These are phyloP conservation scores for Potentilla sterilis DNA, from an alignment of 306 rosid genomes.

Conservation along the genomic window DNA sequence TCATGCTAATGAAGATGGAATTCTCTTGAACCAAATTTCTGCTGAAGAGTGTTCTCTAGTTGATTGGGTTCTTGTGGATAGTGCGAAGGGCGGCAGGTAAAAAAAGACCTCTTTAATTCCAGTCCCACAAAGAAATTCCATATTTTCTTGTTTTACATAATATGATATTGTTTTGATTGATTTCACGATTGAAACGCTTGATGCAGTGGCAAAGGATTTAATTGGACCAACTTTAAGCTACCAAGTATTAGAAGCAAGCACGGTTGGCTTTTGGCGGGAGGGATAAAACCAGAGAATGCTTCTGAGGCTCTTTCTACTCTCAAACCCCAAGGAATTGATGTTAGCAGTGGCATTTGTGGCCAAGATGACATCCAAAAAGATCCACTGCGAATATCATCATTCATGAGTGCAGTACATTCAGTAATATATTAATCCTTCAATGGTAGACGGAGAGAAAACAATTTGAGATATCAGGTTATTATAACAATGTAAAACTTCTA, in stretches of 20 bases:
- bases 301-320: constrained; percentile 61
- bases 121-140: neutral
- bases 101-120: constrained; percentile 13
- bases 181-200: constrained; percentile 14
- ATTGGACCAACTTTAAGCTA: constrained; percentile 68
- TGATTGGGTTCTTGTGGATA: constrained; percentile 86
- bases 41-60: constrained; percentile 60
- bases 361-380: constrained; percentile 81
- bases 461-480: neutral
- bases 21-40: constrained; percentile 57
- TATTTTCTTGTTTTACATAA: neutral
- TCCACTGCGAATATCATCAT: constrained; percentile 50
- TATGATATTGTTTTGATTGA: constrained; percentile 15
- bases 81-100: constrained; percentile 88
- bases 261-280: constrained; percentile 99
- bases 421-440: constrained; percentile 31
- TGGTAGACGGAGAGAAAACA: neutral
- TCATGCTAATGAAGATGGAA: constrained; percentile 73
- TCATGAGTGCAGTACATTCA: constrained; percentile 51
- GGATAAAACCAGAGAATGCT: constrained; percentile 69
- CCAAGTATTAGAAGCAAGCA: constrained; percentile 68
- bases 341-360: constrained; percentile 85
- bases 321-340: constrained; percentile 80
- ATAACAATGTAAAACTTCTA: neutral
- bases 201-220: constrained; percentile 69